Base-by-base conservation (phyloP, 768 basidiomycete species). In the Naematelia encephala region DNA sequence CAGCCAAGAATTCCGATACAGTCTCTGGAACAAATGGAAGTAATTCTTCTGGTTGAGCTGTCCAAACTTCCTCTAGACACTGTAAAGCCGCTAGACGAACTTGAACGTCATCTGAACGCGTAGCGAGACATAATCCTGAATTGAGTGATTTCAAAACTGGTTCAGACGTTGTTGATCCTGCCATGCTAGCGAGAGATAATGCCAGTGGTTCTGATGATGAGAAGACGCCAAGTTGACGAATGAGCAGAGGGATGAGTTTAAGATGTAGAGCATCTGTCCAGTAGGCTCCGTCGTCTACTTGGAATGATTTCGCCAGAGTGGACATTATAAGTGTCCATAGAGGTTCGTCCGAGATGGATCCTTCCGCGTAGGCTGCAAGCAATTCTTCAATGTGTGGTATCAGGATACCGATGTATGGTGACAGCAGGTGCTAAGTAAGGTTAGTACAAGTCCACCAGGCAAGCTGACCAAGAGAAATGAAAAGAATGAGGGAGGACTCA, bases 201-300 rank as follows among this genome's bases (percentile, higher is more conserved):
- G 75, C 58, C 80, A 81, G 52, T 83, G 74, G 50, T 26, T 64
- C 55, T 12, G 76, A 23, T 22, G 63, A 47, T 13, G 63, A 73
- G 51, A 82, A 82, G 11, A 84, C 78, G 3, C 84, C 78, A 16
- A 90, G 79, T 76, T 96, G 92, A 13, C 82, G 79, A 4, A 88
- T 80, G 27, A 92, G 56, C 14, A 57, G 51, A 8, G 73, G 67
- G 34, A 72, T 56, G 5, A 93, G 78, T 54, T 84, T 82, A 5
- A 84, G 82, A 22, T 90, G 75, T 63, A 87, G 88, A 69, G 90
- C 86, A 62, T 90, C 87, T 2, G 88, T 85, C 93, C 93, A 97
- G 82, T 89, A 96, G 10, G 81, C 92, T 63, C 86, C 87, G 63
- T 96, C 90, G 66, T 97, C 93, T 23, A 82, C 82, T 47, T 79